Percentiles rank a stretch among this genome's conserved stretches.
These are phyloP conservation scores for Globomyces pollinis-pini DNA, from an alignment of 192 early-diverging fungal species.

Conservation along the genomic window DNA sequence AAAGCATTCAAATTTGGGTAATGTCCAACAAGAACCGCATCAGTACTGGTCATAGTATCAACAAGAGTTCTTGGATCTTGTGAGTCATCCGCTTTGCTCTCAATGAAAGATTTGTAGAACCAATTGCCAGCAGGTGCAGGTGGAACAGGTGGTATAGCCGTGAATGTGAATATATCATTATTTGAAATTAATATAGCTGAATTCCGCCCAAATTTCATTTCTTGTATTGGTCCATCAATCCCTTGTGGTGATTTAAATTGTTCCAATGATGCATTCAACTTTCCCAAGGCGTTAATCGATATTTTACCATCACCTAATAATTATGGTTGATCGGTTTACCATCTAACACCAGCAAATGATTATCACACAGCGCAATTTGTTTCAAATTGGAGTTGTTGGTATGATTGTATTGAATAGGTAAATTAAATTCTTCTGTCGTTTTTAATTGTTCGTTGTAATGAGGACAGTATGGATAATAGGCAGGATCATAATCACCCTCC, in stretches of 20 bases:
- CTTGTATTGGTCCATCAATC: background rate
- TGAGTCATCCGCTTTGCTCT: background rate
- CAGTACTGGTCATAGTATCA: background rate
- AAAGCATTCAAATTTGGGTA: background rate
- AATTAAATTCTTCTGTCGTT: background rate
- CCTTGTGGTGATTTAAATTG: background rate
- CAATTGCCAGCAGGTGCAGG: background rate
- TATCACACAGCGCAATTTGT: background rate
- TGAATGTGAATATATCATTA: background rate
- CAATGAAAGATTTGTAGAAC: background rate
- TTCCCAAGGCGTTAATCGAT: background rate
- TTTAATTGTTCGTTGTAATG: background rate
- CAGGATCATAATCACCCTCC: background rate
- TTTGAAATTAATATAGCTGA: background rate
- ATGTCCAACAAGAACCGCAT: background rate
- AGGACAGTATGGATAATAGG: background rate
- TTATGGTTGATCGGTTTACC: background rate
- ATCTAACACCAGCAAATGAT: background rate
- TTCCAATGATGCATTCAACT: background rate
- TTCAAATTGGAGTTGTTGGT: background rate
- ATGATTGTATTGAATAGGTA: background rate
- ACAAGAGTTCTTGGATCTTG: background rate
- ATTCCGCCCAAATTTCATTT: background rate
- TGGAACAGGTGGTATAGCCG: background rate
- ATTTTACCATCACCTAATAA: background rate